phyloP scores from a whole-genome alignment of 176 grass and related monocot genomes.

The Otatea glauca region DNA sequence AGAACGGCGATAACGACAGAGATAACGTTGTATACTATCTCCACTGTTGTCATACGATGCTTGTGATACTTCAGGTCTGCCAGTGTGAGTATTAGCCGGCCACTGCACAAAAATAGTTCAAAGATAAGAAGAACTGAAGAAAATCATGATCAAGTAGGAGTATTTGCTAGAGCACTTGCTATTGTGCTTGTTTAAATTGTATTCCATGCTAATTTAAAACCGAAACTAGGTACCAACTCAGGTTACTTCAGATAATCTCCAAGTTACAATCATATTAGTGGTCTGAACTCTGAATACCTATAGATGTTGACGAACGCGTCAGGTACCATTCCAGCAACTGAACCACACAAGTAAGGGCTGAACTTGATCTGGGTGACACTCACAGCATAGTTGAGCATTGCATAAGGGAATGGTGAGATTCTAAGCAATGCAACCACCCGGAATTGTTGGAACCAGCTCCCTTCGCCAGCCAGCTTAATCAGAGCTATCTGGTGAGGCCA shows the following conservation, averaged over 20 bases:
- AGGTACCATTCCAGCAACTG: constrained; percentile 86
- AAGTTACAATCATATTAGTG: not conserved
- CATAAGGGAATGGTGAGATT: constrained; percentile 89
- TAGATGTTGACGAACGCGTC: constrained; percentile 91
- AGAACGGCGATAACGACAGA: constrained; percentile 57
- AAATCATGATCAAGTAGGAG: not conserved
- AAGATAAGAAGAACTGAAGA: constrained; percentile 1
- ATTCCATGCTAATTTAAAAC: not conserved
- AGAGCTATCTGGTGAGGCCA: constrained; percentile 80
- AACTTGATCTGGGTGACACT: constrained; percentile 70
- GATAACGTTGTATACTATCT: constrained; percentile 84
- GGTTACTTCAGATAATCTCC: not conserved
- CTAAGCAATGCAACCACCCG: constrained; percentile 65
- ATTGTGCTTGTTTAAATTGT: not conserved
- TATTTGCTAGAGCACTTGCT: not conserved
- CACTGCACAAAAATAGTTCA: constrained; percentile 55
- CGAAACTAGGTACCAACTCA: constrained; percentile 1
- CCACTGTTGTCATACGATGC: constrained; percentile 72
- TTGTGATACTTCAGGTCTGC: constrained; percentile 73
- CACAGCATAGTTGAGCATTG: constrained; percentile 78
- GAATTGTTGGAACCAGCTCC: constrained; percentile 86
- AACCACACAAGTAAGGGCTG: constrained; percentile 79
- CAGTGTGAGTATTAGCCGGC: constrained; percentile 73
- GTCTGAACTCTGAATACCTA: constrained; percentile 54
- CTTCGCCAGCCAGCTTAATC: constrained; percentile 70